Base-by-base conservation (phyloP, 139 green algal genomes). In the Pseudopediastrum boryanum region DNA sequence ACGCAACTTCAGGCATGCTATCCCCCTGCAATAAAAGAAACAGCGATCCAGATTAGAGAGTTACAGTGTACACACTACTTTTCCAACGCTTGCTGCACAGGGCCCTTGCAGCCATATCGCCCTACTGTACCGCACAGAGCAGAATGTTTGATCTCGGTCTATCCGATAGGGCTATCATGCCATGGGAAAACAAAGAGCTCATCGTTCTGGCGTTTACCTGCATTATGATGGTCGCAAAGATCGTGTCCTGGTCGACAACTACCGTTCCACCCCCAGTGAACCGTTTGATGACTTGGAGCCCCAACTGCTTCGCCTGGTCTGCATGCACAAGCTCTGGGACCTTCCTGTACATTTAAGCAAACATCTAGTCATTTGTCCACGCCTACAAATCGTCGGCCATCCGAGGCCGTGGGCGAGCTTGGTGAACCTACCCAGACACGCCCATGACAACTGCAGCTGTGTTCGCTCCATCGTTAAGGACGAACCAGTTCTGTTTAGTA, bases 191-290 rank as follows among this genome's bases (percentile, higher is more conserved):
- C n/a, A n/a, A n/a, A n/a, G n/a, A n/a, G n/a, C n/a, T n/a, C n/a
- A n/a, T n/a, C n/a, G n/a, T n/a, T n/a, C n/a, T n/a, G n/a, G n/a
- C n/a, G n/a, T n/a, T 65, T 23, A 71, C 72, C 58, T 71, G 58
- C 41, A 88, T 80, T 27, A 89, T 88, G 13, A 93, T 82, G 0
- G 88, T 92, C 0, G 83, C 76, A 25, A 98, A 89, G 3, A 98
- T 50, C 2, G 96, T 98, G 85, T 95, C 80, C 0, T 71, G 2
- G 69, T 99, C 96, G 13, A 98, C 91, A 1, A 99, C 89, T 5
- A 99, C 96, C 46, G 96, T 99, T n/a, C 96, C 96, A 2, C 96
- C 96, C 1, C 96, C 96, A 3, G 89, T 97, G 83, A 98, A 99
- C 1, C 96, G 87, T 46, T 90, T 90, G 66, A 99, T 91, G 35